Percentiles rank a stretch among this genome's conserved stretches.
phyloP scores from a whole-genome alignment of 2,329 filamentous ascomycete genomes.

The Xylariales sp. region DNA sequence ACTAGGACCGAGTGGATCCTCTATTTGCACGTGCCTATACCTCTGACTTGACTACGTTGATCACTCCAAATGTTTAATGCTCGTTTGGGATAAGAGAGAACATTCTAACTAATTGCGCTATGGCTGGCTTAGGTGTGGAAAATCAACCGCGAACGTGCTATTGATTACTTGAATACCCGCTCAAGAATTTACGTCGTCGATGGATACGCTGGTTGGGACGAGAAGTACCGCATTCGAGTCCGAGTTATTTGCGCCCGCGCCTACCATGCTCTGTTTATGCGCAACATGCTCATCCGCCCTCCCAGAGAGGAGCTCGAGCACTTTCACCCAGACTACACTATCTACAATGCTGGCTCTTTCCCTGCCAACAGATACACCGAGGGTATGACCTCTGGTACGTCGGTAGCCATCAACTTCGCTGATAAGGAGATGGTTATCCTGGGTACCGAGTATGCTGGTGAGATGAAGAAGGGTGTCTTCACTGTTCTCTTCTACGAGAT shows the following conservation, averaged over 20 bases:
- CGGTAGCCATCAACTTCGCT: conserved; percentile 97
- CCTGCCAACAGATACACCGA: conserved; percentile 97
- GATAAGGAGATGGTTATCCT: conserved; percentile 99
- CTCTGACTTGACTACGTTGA: too few species aligned
- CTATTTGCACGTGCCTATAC: background rate
- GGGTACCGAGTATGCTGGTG: conserved; percentile 95
- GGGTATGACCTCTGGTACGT: conserved; percentile 98
- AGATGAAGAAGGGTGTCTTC: conserved; percentile 99
- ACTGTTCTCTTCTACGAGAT: conserved; percentile 99
- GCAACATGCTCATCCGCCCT: conserved; percentile 99
- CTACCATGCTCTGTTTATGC: conserved; percentile 99
- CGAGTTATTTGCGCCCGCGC: conserved; percentile 97
- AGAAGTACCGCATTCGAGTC: conserved; percentile 95
- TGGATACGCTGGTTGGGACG: conserved; percentile 96
- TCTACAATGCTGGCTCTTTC: conserved; percentile 99
- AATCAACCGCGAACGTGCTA: conserved; percentile 97
- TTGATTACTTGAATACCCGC: conserved; percentile 98
- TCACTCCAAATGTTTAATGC: too few species aligned
- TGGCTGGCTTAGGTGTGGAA: conserved; percentile 75
- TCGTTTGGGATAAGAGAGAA: too few species aligned
- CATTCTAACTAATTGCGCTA: too few species aligned
- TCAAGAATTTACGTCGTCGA: conserved; percentile 99
- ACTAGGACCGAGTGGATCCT: conserved; percentile 1
- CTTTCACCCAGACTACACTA: conserved; percentile 99
- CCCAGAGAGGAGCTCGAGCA: conserved; percentile 85